Evolutionary conservation across 169 alveolate genomes (phyloP), one percentile per base, ranked within the genome.

Genomic region (Plasmodium relictum): DNA sequence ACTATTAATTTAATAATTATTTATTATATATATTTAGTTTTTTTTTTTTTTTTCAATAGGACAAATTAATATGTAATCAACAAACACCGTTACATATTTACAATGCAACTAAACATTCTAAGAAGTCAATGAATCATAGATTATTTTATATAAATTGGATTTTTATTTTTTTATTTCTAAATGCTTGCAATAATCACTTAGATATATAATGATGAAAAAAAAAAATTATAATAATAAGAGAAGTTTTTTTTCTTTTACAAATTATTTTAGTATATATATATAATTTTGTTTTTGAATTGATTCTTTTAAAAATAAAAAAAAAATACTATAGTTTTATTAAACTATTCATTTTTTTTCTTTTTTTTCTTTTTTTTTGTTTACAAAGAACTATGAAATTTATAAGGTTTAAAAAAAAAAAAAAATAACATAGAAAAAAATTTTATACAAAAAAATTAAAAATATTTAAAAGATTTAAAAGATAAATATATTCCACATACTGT

Each of bases 141-240:
- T 69, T 93, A n/a, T 93, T 93, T 54, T 93, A 93, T 59, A 93
- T 93, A 62, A 93, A 93, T 58, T 91, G 94, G 94, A 83, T 93
- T 26, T 93, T 93, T 52, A 91, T 93, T 6, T 86, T 93, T 52
- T 78, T 92, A 37, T 89, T 88, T 14, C 89, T 92, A 83, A 95
- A 93, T 85, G 45, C 92, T 8, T 66, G 92, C 31, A 93, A 94
- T 20, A 45, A 88, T 20, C 92, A 72, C 16, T 92, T 93, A 8
- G 96, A 93, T 70, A 92, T 71, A 70, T 83, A 39, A 72, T 6
- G 6, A 37, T 26, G 18, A 42, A 52, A 48, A 20, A 78, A 26
- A 37, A 10, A 20, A 14, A 26, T 14, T 48, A n/a, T n/a, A n/a
- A n/a, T n/a, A n/a, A n/a, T n/a, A n/a, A n/a, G n/a, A n/a, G n/a